Percentiles rank a stretch among this genome's conserved stretches.
phyloP scores from a whole-genome alignment of 768 basidiomycete genomes.

The Hirschioporus abietinus region DNA sequence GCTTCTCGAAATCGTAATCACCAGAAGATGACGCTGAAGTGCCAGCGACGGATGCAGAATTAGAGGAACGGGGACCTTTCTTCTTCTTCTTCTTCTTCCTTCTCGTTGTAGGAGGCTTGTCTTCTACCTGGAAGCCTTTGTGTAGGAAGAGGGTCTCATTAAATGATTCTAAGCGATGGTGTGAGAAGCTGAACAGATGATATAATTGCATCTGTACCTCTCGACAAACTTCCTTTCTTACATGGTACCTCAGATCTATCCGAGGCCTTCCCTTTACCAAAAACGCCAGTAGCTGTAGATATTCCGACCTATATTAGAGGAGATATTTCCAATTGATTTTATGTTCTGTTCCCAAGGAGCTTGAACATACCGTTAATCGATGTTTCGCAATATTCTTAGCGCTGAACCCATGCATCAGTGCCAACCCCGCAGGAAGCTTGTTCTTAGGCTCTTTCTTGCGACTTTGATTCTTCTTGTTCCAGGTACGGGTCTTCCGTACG shows the following conservation, averaged over 20 bases:
- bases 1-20: background rate
- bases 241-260: constrained; percentile 25
- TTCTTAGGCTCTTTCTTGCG: constrained; percentile 20
- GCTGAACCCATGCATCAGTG: constrained; percentile 63
- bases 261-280: constrained; percentile 63
- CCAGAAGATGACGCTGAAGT: constrained; percentile 10
- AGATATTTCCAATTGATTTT: background rate
- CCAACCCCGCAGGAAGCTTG: constrained; percentile 43
- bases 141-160: background rate
- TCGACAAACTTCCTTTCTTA: background rate
- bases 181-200: background rate
- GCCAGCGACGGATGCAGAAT: constrained; percentile 38
- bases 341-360: background rate
- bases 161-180: background rate
- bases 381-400: constrained; percentile 58
- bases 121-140: background rate
- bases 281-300: constrained; percentile 40
- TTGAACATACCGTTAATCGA: constrained; percentile 50
- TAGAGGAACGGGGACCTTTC: constrained; percentile 33
- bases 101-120: background rate
- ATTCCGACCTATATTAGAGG: background rate
- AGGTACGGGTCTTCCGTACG: constrained; percentile 9
- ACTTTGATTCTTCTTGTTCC: constrained; percentile 16
- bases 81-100: background rate
- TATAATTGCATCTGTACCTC: background rate